A percentile compares a stretch with the other conserved stretches of the same genome.
phyloP scores from a whole-genome alignment of 2,329 filamentous ascomycete genomes.

The Neofusicoccum ribis region DNA sequence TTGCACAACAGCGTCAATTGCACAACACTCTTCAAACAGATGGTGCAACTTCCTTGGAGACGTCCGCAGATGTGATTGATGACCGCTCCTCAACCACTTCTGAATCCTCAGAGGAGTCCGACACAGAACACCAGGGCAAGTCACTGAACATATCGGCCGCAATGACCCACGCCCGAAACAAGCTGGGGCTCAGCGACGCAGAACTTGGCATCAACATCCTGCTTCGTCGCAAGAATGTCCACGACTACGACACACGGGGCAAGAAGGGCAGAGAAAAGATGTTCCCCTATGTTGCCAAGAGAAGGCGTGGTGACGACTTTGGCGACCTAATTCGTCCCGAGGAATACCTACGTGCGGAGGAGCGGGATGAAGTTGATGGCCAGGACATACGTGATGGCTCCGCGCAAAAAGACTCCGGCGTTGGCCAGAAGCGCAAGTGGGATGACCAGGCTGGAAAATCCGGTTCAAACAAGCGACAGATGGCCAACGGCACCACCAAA shows the following conservation, averaged over 20 bases:
- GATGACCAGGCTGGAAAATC: conserved; percentile 59
- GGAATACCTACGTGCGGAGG: conserved; percentile 90
- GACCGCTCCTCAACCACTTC: conserved; percentile 85
- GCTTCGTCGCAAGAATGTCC: conserved; percentile 83
- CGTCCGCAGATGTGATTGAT: conserved; percentile 72
- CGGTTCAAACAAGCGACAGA: conserved; percentile 31
- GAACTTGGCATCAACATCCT: conserved; percentile 91
- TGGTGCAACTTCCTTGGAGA: conserved; percentile 67
- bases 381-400: conserved; percentile 58
- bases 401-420: conserved; percentile 46
- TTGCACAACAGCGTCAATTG: conserved; percentile 83
- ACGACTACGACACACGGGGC: conserved; percentile 87
- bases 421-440: conserved; percentile 95
- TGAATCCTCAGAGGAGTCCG: conserved; percentile 83
- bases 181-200: conserved; percentile 81
- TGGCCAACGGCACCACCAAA: conserved; percentile 56
- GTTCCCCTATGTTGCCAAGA: conserved; percentile 81
- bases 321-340: conserved; percentile 92
- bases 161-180: conserved; percentile 81
- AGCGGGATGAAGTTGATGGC: conserved; percentile 74
- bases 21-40: conserved; percentile 76
- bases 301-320: conserved; percentile 83
- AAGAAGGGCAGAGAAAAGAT: conserved; percentile 91
- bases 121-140: conserved; percentile 87
- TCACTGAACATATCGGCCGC: conserved; percentile 86